Evolutionary conservation across 2,329 filamentous ascomycete species (phyloP).

Genomic region (Alternaria triticina): DNA sequence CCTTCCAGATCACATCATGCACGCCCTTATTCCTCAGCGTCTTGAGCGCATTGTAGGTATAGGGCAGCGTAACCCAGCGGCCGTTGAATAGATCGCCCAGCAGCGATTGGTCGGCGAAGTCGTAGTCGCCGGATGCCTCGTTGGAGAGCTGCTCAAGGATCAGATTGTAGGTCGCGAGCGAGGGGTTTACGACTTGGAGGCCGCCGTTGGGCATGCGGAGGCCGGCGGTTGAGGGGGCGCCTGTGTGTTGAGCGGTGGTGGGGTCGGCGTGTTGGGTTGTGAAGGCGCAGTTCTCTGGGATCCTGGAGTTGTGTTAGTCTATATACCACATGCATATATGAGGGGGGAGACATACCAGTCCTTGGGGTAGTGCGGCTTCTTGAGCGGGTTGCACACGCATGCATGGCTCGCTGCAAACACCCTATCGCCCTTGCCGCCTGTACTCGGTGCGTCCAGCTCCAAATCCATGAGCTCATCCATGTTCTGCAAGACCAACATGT

Average conservation of each 20-base stretch:
- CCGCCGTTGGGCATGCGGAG: conserved; percentile 67
- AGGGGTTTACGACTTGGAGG: conserved; percentile 67
- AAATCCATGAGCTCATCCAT: conserved; percentile 96
- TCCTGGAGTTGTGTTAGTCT: conserved; percentile 30
- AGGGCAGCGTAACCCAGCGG: conserved; percentile 65
- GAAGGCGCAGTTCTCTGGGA: conserved; percentile 67
- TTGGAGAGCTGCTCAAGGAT: conserved; percentile 58
- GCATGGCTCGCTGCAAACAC: conserved; percentile 87
- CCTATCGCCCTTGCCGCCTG: conserved; percentile 61
- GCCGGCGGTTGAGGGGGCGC: conserved; percentile 58
- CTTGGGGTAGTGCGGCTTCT: conserved; percentile 77
- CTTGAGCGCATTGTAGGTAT: conserved; percentile 68
- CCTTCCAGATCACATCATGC: conserved; percentile 65
- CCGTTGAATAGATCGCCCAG: conserved; percentile 64
- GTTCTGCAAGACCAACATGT: conserved; percentile 83
- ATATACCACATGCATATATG: background rate
- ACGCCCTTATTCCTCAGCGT: conserved; percentile 63
- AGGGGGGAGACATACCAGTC: conserved; percentile 63
- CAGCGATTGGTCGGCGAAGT: conserved; percentile 66
- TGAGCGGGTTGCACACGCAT: conserved; percentile 83
- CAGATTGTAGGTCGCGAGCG: conserved; percentile 57
- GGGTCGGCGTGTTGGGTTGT: conserved; percentile 62
- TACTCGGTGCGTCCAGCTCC: conserved; percentile 66
- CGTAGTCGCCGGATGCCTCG: conserved; percentile 58
- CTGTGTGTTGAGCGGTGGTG: conserved; percentile 58